Evolutionary conservation across 441 rosid species (phyloP).

Genomic region (Arabidopsis hybrid): DNA sequence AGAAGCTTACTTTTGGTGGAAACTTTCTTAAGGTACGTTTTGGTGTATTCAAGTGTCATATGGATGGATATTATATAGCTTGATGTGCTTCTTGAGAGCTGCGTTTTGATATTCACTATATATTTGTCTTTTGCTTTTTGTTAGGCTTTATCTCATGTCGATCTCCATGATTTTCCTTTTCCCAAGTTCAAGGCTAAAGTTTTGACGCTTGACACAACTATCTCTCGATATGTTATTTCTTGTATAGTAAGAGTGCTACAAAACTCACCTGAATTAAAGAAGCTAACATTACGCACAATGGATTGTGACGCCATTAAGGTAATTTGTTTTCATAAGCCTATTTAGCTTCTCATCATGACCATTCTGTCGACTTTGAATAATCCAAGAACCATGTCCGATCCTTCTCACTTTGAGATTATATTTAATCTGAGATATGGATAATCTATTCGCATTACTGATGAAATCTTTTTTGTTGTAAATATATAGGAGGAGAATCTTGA

Average conservation of each 20-base stretch:
- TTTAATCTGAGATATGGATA: neutral
- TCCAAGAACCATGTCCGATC: neutral
- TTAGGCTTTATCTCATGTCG: neutral
- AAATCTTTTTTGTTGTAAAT: neutral
- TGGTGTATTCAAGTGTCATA: no score
- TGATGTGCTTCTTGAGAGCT: neutral
- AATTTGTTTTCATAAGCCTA: neutral
- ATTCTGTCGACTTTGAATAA: no score
- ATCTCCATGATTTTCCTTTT: neutral
- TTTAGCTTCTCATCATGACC: no score
- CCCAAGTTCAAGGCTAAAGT: neutral
- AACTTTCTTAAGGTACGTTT: no score
- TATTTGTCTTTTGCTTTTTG: neutral
- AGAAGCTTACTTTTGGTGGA: neutral
- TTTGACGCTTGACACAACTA: neutral
- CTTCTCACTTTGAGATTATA: neutral
- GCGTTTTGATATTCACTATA: neutral
- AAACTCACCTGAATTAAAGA: constrained; percentile 21
- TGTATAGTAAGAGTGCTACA: constrained; percentile 19
- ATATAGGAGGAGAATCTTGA: neutral
- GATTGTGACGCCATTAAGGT: neutral
- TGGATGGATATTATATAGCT: no score
- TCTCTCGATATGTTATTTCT: constrained; percentile 4
- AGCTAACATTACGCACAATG: neutral
- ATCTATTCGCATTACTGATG: neutral